Evolutionary conservation across 129 eudicot genomes (phyloP).

Genomic region (Arctium minus): DNA sequence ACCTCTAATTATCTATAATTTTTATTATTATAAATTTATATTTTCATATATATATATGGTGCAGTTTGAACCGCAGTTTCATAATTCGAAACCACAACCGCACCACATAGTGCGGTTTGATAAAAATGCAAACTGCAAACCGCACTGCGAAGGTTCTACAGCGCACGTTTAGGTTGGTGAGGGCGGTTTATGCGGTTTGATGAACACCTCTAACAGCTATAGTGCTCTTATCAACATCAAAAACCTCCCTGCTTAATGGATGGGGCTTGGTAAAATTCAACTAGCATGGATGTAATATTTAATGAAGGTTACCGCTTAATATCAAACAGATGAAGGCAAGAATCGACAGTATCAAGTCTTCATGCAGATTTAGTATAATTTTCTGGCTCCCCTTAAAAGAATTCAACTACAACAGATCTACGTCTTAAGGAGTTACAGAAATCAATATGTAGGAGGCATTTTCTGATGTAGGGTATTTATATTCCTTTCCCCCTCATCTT

Average conservation of each 20-base stretch:
- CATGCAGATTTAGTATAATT: not conserved
- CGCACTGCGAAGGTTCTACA: not conserved
- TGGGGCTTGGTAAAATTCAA: not conserved
- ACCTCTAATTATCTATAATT: too few species aligned
- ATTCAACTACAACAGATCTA: not conserved
- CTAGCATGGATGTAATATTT: not conserved
- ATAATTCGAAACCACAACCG: not conserved
- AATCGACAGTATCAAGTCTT: not conserved
- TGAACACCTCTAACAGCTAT: not conserved
- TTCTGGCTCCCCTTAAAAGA: too few species aligned
- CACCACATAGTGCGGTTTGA: not conserved
- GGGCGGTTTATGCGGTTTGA: not conserved
- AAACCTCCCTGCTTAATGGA: not conserved
- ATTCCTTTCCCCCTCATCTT: not conserved
- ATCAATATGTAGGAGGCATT: not conserved
- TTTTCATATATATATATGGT: not conserved
- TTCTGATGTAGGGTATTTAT: not conserved
- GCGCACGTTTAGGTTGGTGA: not conserved
- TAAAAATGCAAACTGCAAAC: not conserved
- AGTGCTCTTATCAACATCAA: not conserved
- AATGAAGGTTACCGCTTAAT: too few species aligned
- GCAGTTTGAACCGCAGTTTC: not conserved
- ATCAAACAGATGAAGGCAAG: not conserved
- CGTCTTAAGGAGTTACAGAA: not conserved
- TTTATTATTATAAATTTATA: too few species aligned